Conservation (phyloP, 768 basidiomycete species). For the Phaeolepiota aurea region DNA sequence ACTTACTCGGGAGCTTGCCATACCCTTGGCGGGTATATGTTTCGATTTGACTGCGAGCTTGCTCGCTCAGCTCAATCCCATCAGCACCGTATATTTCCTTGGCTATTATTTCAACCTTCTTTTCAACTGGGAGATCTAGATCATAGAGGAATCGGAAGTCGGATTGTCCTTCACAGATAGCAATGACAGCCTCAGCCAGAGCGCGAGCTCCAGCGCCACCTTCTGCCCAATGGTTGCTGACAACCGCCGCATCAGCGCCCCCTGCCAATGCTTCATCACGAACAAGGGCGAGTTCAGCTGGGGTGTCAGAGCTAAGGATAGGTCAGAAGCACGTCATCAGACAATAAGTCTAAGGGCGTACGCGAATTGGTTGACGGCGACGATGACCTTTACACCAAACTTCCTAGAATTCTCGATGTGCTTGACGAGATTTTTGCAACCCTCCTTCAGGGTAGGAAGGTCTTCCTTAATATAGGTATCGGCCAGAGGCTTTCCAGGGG, state of each 20-base stretch:
- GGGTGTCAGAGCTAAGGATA: constrained; percentile 67
- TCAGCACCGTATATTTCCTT: constrained; percentile 93
- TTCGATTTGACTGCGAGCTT: constrained; percentile 79
- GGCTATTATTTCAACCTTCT: constrained; percentile 83
- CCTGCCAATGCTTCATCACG: constrained; percentile 71
- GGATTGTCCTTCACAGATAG: constrained; percentile 74
- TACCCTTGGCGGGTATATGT: constrained; percentile 91
- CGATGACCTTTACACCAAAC: constrained; percentile 93
- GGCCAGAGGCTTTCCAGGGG: constrained; percentile 89
- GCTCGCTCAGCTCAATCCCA: constrained; percentile 79
- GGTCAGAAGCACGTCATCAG: constrained; percentile 3
- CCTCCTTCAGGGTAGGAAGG: constrained; percentile 80
- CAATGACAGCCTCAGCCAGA: constrained; percentile 88
- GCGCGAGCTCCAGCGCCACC: constrained; percentile 87
- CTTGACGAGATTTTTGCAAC: constrained; percentile 86
- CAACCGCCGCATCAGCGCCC: constrained; percentile 91
- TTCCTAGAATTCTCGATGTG: constrained; percentile 95
- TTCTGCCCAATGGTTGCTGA: constrained; percentile 96
- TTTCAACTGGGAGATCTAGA: constrained; percentile 69
- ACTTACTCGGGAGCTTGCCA: constrained; percentile 66
- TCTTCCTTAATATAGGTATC: constrained; percentile 94
- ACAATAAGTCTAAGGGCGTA: constrained; percentile 29
- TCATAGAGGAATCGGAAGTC: constrained; percentile 93
- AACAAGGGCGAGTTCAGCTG: constrained; percentile 82
- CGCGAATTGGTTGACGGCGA: constrained; percentile 94